Conservation (phyloP, 2,329 filamentous ascomycete genomes). For the Fusarium zealandicum region DNA sequence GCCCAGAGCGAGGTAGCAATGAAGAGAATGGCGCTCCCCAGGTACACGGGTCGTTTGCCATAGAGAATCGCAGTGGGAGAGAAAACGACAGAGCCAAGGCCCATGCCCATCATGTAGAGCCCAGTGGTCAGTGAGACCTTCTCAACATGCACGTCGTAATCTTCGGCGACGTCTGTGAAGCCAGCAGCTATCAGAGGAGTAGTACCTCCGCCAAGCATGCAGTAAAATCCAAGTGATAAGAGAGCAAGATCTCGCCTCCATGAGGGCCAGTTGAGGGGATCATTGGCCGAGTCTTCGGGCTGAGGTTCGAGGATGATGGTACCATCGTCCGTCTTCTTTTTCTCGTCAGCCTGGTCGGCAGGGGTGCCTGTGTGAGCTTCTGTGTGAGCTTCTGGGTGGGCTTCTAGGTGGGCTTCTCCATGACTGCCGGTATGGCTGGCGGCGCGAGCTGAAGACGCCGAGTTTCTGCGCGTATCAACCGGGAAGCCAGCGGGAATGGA, state of each 20-base stretch:
- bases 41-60: constrained; percentile 90
- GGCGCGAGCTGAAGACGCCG: constrained; percentile 31
- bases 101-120: constrained; percentile 92
- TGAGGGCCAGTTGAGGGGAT: constrained; percentile 89
- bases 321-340: constrained; percentile 83
- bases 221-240: constrained; percentile 86
- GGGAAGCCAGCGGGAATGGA: constrained; percentile 59
- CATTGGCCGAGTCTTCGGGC: constrained; percentile 87
- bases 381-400: no score
- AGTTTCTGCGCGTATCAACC: constrained; percentile 46
- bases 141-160: constrained; percentile 70
- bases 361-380: constrained; percentile 6
- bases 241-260: constrained; percentile 83
- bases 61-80: constrained; percentile 91
- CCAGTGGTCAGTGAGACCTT: constrained; percentile 87
- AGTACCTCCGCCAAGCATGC: constrained; percentile 91
- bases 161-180: constrained; percentile 78
- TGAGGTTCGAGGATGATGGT: constrained; percentile 89
- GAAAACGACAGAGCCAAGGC: constrained; percentile 81
- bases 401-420: not conserved
- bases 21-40: constrained; percentile 79
- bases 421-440: not conserved
- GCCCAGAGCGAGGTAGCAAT: constrained; percentile 82
- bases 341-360: constrained; percentile 48
- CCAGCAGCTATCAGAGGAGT: constrained; percentile 90